phyloP scores from a whole-genome alignment of 2,329 filamentous ascomycete species.

The Pyrenophora tritici-repentis region DNA sequence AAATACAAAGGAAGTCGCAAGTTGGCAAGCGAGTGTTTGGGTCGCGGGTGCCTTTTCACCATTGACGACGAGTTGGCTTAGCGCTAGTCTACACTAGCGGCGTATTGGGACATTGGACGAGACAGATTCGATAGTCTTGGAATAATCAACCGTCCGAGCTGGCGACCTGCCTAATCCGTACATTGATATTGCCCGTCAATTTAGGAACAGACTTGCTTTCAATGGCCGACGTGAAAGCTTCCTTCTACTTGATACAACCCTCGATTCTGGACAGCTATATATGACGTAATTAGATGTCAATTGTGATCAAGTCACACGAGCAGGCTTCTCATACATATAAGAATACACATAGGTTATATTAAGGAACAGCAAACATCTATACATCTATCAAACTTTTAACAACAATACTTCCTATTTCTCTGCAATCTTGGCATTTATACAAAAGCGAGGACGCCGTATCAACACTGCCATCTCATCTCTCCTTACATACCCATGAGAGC shows the following conservation, averaged over 20 bases:
- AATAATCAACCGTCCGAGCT: not conserved
- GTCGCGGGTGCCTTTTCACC: not conserved
- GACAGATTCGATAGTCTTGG: too few species aligned
- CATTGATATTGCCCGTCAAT: not conserved
- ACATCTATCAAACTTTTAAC: slow-evolving; percentile 14
- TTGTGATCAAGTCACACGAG: too few species aligned
- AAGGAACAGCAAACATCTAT: slow-evolving; percentile 1
- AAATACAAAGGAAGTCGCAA: not conserved
- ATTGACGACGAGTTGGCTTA: not conserved
- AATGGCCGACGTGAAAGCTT: too few species aligned
- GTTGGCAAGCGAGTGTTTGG: not conserved
- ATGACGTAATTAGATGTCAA: too few species aligned
- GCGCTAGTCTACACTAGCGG: not conserved
- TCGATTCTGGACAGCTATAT: too few species aligned
- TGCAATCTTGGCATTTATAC: not conserved
- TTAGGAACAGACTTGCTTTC: too few species aligned
- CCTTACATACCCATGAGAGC: slow-evolving; percentile 63
- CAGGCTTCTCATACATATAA: not conserved
- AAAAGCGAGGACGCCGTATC: not conserved
- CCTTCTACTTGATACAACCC: too few species aligned
- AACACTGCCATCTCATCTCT: not conserved
- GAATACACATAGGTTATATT: not conserved
- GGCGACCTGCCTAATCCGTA: not conserved
- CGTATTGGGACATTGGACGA: too few species aligned
- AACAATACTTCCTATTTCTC: not conserved